A percentile compares a stretch with the other conserved stretches of the same genome.
phyloP scores from a whole-genome alignment of 2,329 filamentous ascomycete species.

The Bretziella fagacearum region DNA sequence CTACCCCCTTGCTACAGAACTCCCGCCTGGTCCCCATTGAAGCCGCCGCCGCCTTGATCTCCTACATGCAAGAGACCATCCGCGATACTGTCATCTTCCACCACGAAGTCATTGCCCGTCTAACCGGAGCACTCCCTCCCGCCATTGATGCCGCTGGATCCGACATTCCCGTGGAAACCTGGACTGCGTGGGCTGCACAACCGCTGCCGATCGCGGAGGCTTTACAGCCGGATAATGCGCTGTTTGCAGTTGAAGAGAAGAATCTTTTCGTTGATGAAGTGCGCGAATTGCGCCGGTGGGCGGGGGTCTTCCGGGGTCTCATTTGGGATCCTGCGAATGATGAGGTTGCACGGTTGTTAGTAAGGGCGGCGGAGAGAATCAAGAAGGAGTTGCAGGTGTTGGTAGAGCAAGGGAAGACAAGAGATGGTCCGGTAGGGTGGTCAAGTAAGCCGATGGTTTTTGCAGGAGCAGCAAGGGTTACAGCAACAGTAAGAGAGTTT shows the following conservation, averaged over 20 bases:
- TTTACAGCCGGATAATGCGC: slow-evolving; percentile 41
- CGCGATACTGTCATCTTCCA: slow-evolving; percentile 23
- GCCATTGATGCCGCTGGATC: background rate
- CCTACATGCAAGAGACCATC: slow-evolving; percentile 26
- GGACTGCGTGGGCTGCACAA: slow-evolving; percentile 20
- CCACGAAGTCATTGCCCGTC: slow-evolving; percentile 26
- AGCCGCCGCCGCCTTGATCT: slow-evolving; percentile 29
- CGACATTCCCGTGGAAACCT: slow-evolving; percentile 14
- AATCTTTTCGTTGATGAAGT: slow-evolving; percentile 85
- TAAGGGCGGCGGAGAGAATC: background rate
- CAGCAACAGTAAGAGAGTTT: slow-evolving; percentile 26
- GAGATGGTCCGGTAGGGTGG: slow-evolving; percentile 57
- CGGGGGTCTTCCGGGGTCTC: slow-evolving; percentile 27
- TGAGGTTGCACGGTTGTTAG: slow-evolving; percentile 27
- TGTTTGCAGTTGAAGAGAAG: slow-evolving; percentile 82
- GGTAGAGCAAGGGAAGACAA: slow-evolving; percentile 21
- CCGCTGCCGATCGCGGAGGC: slow-evolving; percentile 27
- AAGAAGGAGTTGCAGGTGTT: slow-evolving; percentile 16
- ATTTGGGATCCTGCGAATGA: slow-evolving; percentile 6
- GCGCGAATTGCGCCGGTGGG: slow-evolving; percentile 56
- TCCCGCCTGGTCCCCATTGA: slow-evolving; percentile 30
- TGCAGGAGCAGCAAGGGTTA: slow-evolving; percentile 34
- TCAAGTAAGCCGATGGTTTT: slow-evolving; percentile 52
- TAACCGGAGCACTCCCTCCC: slow-evolving; percentile 20
- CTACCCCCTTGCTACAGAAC: slow-evolving; percentile 28